Evolutionary conservation across 2,329 filamentous ascomycete species (phyloP).

Genomic region (Tothia fuscella): DNA sequence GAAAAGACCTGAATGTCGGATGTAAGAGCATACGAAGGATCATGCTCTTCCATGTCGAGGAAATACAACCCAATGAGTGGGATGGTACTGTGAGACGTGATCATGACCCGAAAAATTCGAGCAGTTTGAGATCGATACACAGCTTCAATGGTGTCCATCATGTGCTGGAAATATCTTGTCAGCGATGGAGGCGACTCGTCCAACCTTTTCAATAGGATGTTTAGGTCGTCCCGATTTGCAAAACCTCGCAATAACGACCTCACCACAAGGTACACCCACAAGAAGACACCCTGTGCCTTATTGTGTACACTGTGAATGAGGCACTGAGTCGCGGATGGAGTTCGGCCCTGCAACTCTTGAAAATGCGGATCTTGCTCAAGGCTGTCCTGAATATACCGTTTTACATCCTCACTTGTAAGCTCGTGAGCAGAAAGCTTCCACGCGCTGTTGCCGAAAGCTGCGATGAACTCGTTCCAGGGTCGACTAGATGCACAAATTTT

Average conservation of each 20-base stretch:
- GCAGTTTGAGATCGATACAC: slow-evolving; percentile 12
- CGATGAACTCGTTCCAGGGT: slow-evolving; percentile 12
- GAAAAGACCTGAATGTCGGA: not conserved
- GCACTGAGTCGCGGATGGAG: too few species aligned
- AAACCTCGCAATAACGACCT: slow-evolving; percentile 10
- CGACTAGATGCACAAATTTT: slow-evolving; percentile 23
- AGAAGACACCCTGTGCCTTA: slow-evolving; percentile 13
- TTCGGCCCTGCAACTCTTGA: not conserved
- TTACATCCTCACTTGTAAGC: not conserved
- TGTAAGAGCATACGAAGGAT: not conserved
- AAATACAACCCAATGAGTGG: not conserved
- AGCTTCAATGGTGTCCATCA: slow-evolving; percentile 10
- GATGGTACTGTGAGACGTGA: not conserved
- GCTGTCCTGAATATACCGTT: not conserved
- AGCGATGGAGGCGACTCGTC: slow-evolving; percentile 11
- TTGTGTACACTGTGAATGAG: slow-evolving; percentile 13
- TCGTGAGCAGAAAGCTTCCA: not conserved
- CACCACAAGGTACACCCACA: slow-evolving; percentile 14
- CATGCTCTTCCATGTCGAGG: not conserved
- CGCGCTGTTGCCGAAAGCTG: slow-evolving; percentile 6
- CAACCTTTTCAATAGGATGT: not conserved
- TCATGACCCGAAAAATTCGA: slow-evolving; percentile 12
- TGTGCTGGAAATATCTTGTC: slow-evolving; percentile 11
- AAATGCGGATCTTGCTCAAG: not conserved
- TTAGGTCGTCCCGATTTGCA: slow-evolving; percentile 6